Percentiles rank a stretch among this genome's conserved stretches.
These are phyloP conservation scores for Coemansia sp. DNA, from an alignment of 192 early-diverging fungal genomes.

Conservation along the genomic window DNA sequence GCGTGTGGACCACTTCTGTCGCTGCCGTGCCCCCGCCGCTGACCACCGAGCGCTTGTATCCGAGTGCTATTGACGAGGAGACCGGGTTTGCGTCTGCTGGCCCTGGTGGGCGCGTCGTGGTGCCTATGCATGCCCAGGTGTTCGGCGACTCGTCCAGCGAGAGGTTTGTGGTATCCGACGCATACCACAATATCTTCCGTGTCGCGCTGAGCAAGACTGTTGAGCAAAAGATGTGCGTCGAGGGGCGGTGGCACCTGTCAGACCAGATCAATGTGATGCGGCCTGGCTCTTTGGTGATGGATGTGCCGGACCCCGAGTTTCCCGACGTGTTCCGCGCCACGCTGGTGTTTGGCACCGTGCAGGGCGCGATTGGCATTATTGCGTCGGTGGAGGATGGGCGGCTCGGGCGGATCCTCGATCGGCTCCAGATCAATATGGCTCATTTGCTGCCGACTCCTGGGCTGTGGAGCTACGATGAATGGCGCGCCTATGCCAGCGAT, in stretches of 20 bases:
- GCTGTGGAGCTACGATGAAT: constrained; percentile 64
- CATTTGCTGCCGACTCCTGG: constrained; percentile 61
- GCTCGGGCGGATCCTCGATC: constrained; percentile 60
- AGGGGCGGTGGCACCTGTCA: constrained; percentile 79
- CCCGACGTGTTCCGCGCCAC: constrained; percentile 50
- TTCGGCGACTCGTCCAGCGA: constrained; percentile 13
- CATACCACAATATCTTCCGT: constrained; percentile 31
- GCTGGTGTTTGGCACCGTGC: constrained; percentile 77
- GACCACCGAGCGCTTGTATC: constrained; percentile 10
- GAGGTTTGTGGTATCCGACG: constrained; percentile 38
- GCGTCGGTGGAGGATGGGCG: constrained; percentile 64
- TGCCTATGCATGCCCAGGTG: neutral
- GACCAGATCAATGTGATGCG: constrained; percentile 80
- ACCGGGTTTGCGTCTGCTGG: neutral
- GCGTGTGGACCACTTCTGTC: constrained; percentile 40
- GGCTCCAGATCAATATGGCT: constrained; percentile 69
- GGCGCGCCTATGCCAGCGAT: constrained; percentile 68
- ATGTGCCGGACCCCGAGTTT: constrained; percentile 63
- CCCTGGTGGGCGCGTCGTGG: neutral
- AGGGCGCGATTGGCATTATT: constrained; percentile 81
- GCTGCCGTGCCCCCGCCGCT: constrained; percentile 32
- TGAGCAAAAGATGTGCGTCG: constrained; percentile 54
- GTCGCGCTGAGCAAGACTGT: neutral
- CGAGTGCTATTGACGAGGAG: constrained; percentile 14
- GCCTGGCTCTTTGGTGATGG: constrained; percentile 79